phyloP scores from a whole-genome alignment of 768 basidiomycete genomes.

The Kockovaella imperatae region DNA sequence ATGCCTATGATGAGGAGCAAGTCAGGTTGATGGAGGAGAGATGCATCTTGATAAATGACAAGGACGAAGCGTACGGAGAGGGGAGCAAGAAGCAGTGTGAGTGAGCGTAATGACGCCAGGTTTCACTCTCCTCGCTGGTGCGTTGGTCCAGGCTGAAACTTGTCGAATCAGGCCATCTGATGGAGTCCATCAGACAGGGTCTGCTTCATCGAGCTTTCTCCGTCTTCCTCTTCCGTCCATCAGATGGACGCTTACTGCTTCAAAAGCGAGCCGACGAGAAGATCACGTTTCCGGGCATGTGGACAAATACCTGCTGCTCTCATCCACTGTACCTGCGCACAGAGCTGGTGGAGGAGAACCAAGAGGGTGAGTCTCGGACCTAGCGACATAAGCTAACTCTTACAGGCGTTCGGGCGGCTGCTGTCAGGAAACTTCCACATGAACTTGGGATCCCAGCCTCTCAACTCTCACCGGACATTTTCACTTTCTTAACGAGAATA shows the following conservation, averaged over 20 bases:
- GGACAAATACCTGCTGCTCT: constrained; percentile 99
- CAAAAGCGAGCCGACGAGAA: constrained; percentile 97
- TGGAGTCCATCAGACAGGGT: constrained; percentile 89
- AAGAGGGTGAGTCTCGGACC: constrained; percentile 47
- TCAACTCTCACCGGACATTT: constrained; percentile 72
- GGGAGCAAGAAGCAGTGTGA: constrained; percentile 93
- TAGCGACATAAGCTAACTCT: neutral
- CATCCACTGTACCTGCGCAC: constrained; percentile 66
- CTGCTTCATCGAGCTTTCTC: constrained; percentile 97
- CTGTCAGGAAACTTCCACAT: constrained; percentile 88
- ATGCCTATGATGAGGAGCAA: constrained; percentile 82
- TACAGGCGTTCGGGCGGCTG: constrained; percentile 78
- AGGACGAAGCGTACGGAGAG: constrained; percentile 44
- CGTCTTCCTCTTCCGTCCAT: constrained; percentile 89
- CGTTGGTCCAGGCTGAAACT: constrained; percentile 3
- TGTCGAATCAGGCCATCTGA: constrained; percentile 68
- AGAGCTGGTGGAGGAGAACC: constrained; percentile 77
- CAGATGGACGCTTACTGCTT: constrained; percentile 82
- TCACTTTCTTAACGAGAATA: constrained; percentile 91
- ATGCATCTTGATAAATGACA: constrained; percentile 42
- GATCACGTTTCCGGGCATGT: constrained; percentile 98
- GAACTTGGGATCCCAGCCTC: constrained; percentile 81
- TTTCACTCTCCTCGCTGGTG: neutral
- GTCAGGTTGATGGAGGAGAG: constrained; percentile 90
- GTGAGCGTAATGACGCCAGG: no score